Conservation (phyloP, 257 asterid species). For the Apocynum venetum region DNA sequence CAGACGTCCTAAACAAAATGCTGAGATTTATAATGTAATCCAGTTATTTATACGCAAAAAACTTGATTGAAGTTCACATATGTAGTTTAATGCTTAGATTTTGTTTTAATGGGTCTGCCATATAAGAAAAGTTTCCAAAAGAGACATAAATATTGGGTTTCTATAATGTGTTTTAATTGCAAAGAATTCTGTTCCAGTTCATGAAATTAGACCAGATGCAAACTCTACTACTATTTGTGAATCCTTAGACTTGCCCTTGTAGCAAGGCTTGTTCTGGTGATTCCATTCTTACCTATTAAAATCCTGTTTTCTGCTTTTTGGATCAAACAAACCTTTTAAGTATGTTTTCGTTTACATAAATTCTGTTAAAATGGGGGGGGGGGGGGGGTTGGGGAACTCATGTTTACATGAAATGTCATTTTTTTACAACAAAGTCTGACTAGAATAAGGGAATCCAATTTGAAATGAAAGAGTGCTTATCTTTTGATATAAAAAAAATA, state of each 20-base stretch:
- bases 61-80: no score
- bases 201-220: neutral
- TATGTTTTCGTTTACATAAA: neutral
- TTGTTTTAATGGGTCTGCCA: no score
- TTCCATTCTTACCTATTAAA: neutral
- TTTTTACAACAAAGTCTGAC: neutral
- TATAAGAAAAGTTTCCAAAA: no score
- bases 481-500: neutral
- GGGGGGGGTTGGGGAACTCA: no score
- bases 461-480: neutral
- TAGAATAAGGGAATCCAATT: neutral
- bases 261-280: neutral
- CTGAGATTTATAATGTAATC: no score
- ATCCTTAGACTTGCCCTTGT: neutral
- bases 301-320: neutral
- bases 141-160: no score
- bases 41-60: no score
- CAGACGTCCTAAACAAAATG: no score
- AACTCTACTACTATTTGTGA: neutral
- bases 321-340: neutral
- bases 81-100: no score
- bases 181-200: neutral
- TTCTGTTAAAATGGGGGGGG: no score
- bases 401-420: neutral
- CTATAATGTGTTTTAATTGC: no score